A percentile compares a stretch with the other conserved stretches of the same genome.
Evolutionary conservation across 371 early-diverging fungal species (phyloP).

Genomic region (Gilbertella persicaria): DNA sequence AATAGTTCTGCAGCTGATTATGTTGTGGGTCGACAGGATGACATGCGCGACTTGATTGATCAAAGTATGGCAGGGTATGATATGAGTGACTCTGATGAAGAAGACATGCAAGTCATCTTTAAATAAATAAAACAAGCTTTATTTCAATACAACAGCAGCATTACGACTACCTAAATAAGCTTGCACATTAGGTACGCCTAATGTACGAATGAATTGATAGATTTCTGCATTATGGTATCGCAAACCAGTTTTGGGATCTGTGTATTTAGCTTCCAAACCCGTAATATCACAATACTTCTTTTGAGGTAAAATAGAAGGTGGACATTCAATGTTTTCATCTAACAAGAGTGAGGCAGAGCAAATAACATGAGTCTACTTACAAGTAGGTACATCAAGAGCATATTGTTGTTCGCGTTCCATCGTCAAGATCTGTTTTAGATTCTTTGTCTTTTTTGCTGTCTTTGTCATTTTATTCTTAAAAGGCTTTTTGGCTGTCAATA

Average conservation of each 20-base stretch:
- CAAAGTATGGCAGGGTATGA: constrained; percentile 29
- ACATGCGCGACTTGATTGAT: constrained; percentile 34
- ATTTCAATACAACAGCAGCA: constrained; percentile 76
- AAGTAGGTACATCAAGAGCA: constrained; percentile 71
- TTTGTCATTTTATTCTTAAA: constrained; percentile 74
- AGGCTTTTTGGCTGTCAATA: constrained; percentile 45
- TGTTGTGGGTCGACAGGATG: constrained; percentile 22
- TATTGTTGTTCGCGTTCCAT: constrained; percentile 67
- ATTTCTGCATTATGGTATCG: constrained; percentile 84
- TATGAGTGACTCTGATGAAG: constrained; percentile 26
- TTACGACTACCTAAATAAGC: constrained; percentile 78
- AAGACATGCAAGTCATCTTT: constrained; percentile 9
- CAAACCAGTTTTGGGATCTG: constrained; percentile 86
- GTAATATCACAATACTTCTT: constrained; percentile 94
- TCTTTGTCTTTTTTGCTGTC: constrained; percentile 70
- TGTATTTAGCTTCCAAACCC: constrained; percentile 81
- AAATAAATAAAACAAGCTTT: constrained; percentile 12
- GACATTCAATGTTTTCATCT: constrained; percentile 84
- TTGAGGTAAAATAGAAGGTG: constrained; percentile 81
- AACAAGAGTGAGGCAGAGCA: background rate
- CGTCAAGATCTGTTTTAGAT: constrained; percentile 77
- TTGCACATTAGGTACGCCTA: constrained; percentile 81
- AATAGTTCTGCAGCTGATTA: constrained; percentile 19
- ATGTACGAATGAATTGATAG: constrained; percentile 73
- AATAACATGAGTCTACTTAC: constrained; percentile 37